phyloP scores from a whole-genome alignment of 106 monocot genomes.

The Platanthera guangdongensis region DNA sequence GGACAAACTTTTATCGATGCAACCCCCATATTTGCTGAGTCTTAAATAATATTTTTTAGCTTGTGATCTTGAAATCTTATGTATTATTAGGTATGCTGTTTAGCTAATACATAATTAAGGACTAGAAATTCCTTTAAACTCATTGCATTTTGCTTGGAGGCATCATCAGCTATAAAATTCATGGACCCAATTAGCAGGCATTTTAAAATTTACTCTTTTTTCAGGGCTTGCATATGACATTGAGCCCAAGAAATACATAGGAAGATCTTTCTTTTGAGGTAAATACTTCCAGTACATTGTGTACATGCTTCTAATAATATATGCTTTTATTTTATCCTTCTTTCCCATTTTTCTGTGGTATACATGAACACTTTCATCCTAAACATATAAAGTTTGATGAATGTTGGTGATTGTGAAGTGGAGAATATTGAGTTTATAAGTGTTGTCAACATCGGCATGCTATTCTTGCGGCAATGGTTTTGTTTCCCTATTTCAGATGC shows the following conservation, averaged over 20 bases:
- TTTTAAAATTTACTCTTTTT: not conserved
- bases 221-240: conserved; percentile 57
- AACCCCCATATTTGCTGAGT: not conserved
- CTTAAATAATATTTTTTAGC: not conserved
- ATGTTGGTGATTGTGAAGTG: too few species aligned
- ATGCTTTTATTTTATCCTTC: too few species aligned
- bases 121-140: not conserved
- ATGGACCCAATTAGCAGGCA: not conserved
- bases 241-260: conserved; percentile 27
- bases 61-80: not conserved
- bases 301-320: too few species aligned
- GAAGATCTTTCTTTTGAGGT: conserved; percentile 24
- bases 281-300: not conserved
- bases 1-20: not conserved
- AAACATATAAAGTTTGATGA: too few species aligned
- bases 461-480: too few species aligned
- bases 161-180: not conserved
- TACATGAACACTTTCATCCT: too few species aligned
- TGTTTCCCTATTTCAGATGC: too few species aligned
- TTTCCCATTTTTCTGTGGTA: too few species aligned
- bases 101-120: too few species aligned
- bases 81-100: not conserved
- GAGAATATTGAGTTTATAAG: too few species aligned
- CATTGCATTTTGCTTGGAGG: not conserved
- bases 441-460: too few species aligned